Evolutionary conservation across 257 asterid genomes (phyloP), one percentile per base, ranked within the genome.

Genomic region (Ehretia macrophylla): DNA sequence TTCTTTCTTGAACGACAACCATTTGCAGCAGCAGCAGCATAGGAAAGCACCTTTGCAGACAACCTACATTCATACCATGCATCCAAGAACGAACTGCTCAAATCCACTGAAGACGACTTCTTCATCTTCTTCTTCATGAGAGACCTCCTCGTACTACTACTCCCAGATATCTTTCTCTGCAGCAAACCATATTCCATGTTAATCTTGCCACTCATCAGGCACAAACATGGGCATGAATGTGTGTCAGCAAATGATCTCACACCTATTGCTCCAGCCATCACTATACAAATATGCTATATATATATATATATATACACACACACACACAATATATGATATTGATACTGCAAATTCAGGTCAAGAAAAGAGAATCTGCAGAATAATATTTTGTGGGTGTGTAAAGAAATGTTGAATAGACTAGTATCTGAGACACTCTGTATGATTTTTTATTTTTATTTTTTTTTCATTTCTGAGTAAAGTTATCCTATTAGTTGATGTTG

Each of bases 31-130:
- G 62, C 61, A 48, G 49, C 68, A 53, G 49, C 68, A 55, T 23
- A 61, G 17, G 73, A 53, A 35, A 76, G 51, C 66, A 60, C 67
- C 49, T 59, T 72, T 27, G 68, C 50, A 14, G 72, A 70, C 35
- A 71, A 57, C 23, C 63, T 68, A 60, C 60, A 46, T 9, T 66
- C 60, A 52, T 64, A 63, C 75, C 64, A 58, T 50, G 75, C 55
- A 64, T 64, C 74, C 75, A 76, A 59, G 68, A 78, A 80, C 62
- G 72, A 45, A 53, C 65, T 78, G 55, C 75, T 77, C 68, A 83
- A 65, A 35, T 50, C 53, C 51, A 60, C 50, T 37, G 65, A 63
- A 49, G 61, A 52, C 45, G 57, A 37, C 60, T 64, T 73, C 75
- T 64, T 72, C 69, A 70, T 14, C 46, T 40, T 72, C 67, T 59